Conservation (phyloP, 768 basidiomycete species). For the Lactarius hengduanensis region DNA sequence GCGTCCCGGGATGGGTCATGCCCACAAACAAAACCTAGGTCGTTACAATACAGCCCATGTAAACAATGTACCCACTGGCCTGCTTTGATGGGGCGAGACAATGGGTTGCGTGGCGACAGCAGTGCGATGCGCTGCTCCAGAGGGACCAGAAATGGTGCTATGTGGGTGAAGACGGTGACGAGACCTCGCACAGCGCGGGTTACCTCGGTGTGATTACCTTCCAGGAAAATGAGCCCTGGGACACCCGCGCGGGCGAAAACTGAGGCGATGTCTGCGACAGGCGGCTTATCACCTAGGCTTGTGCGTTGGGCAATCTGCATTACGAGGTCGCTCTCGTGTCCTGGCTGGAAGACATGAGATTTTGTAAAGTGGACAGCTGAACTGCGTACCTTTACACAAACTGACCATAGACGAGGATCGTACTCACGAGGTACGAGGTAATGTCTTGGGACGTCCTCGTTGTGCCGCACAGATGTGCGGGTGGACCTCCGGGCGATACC, state of each 20-base stretch:
- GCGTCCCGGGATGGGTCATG: not conserved
- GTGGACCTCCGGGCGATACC: too few species aligned
- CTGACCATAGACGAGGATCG: too few species aligned
- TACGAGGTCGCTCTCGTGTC: too few species aligned
- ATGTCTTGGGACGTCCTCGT: too few species aligned
- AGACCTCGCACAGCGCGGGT: not conserved
- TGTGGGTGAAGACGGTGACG: accelerated
- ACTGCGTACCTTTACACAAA: too few species aligned
- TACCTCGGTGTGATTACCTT: not conserved
- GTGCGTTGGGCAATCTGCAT: too few species aligned
- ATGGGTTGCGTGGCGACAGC: not conserved
- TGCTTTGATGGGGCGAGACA: not conserved
- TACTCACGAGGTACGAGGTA: too few species aligned
- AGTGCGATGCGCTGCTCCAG: not conserved
- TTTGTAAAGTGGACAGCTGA: too few species aligned
- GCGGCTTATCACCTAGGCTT: too few species aligned
- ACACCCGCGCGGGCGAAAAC: not conserved
- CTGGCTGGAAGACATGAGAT: too few species aligned
- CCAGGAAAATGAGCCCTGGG: not conserved
- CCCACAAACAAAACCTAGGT: not conserved
- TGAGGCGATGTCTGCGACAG: not conserved
- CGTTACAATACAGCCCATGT: not conserved
- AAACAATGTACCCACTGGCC: not conserved
- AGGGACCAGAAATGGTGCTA: not conserved
- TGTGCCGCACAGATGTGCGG: too few species aligned